These are phyloP conservation scores for Macrophomina pseudophaseolina DNA, from an alignment of 2,329 filamentous ascomycete genomes.

Conservation along the genomic window DNA sequence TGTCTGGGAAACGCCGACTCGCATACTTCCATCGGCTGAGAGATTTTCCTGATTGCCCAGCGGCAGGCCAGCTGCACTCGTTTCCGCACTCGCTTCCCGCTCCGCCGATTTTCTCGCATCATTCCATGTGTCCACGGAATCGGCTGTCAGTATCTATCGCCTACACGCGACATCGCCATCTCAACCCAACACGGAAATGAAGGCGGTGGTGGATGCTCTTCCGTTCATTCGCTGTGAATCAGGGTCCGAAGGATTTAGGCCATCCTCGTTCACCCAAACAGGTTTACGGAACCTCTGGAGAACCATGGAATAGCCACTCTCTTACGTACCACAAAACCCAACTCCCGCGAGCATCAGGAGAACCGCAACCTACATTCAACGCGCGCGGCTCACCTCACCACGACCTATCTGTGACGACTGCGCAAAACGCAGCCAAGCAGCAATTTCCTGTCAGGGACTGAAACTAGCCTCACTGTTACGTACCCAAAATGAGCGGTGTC, in stretches of 20 bases:
- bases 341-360: constrained; percentile 2
- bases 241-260: constrained; percentile 16
- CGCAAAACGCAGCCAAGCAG: constrained; percentile 8
- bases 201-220: neutral
- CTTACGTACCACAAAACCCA: constrained; percentile 16
- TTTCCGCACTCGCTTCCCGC: constrained; percentile 17
- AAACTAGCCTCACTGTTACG: neutral
- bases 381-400: neutral
- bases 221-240: neutral
- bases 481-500: constrained; percentile 8
- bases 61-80: constrained; percentile 2
- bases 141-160: neutral
- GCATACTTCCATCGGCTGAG: neutral
- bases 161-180: neutral
- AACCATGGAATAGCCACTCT: constrained; percentile 11
- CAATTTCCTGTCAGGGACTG: neutral
- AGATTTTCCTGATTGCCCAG: constrained; percentile 14
- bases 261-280: constrained; percentile 3
- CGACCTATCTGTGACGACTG: neutral
- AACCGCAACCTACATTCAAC: neutral
- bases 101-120: neutral
- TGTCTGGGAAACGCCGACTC: neutral
- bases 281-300: constrained; percentile 4
- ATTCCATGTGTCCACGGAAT: constrained; percentile 17
- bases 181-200: constrained; percentile 4